These are phyloP conservation scores for Candida hungchunana DNA, from an alignment of 805 yeast genomes.

Conservation along the genomic window DNA sequence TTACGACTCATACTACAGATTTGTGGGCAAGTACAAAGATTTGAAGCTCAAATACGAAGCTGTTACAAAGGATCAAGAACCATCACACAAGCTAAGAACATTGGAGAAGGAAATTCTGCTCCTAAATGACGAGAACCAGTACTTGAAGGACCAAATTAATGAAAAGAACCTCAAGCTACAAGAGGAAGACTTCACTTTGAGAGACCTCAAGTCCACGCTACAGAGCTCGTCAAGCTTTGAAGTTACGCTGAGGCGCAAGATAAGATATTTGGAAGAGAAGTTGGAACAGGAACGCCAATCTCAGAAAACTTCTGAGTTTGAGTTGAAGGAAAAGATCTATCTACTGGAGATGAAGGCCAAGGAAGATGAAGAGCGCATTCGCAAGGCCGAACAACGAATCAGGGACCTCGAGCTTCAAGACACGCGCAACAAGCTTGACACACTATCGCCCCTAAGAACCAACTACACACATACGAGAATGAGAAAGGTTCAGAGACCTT, in stretches of 20 bases:
- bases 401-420: constrained; percentile 26
- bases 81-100: constrained; percentile 4
- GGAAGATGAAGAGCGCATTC: constrained; percentile 21
- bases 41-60: constrained; percentile 12
- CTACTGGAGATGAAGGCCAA: constrained; percentile 23
- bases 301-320: constrained; percentile 28
- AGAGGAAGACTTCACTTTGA: constrained; percentile 15
- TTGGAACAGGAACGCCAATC: constrained; percentile 20
- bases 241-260: constrained; percentile 17
- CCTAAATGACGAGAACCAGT: constrained; percentile 14
- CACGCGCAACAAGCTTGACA: neutral
- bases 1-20: constrained; percentile 32
- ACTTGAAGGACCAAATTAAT: constrained; percentile 18
- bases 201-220: constrained; percentile 12
- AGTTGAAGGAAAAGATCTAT: constrained; percentile 25
- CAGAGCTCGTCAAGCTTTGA: constrained; percentile 15
- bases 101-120: constrained; percentile 14
- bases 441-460: too few relatives aligned
- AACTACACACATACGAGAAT: neutral
- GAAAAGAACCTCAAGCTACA: constrained; percentile 8
- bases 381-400: constrained; percentile 25
- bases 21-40: constrained; percentile 29
- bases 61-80: neutral
- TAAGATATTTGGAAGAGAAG: constrained; percentile 26
- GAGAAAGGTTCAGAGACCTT: constrained; percentile 6